Percentiles rank a stretch among this genome's conserved stretches.
phyloP scores from a whole-genome alignment of 2,329 filamentous ascomycete genomes.

The Hyphodiscus sp. region DNA sequence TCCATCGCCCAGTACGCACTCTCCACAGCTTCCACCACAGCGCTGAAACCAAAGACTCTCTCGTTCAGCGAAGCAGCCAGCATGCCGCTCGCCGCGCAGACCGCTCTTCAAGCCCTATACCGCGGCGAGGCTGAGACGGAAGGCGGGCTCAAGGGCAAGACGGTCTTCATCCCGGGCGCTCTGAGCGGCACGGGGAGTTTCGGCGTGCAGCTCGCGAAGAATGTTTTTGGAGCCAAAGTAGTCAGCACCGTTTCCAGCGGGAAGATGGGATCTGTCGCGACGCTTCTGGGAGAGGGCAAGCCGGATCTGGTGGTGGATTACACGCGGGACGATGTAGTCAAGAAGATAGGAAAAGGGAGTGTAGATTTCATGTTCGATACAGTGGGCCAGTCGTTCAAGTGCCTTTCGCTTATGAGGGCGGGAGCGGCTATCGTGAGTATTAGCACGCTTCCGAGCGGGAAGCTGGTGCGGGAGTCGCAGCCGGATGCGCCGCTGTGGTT shows the following conservation, averaged over 20 bases:
- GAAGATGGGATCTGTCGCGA: constrained; percentile 33
- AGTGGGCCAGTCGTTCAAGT: constrained; percentile 30
- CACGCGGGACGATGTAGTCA: constrained; percentile 28
- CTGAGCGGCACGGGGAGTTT: constrained; percentile 34
- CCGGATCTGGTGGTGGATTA: constrained; percentile 38
- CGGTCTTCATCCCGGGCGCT: constrained; percentile 33
- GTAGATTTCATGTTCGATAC: constrained; percentile 42
- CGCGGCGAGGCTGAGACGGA: constrained; percentile 24
- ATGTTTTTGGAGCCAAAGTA: constrained; percentile 38
- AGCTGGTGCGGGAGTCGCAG: constrained; percentile 29
- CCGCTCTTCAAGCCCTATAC: constrained; percentile 34
- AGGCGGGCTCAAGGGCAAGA: constrained; percentile 36
- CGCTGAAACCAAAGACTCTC: constrained; percentile 34
- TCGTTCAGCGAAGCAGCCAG: constrained; percentile 36
- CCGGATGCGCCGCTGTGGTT: constrained; percentile 23
- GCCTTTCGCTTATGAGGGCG: constrained; percentile 33
- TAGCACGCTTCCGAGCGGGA: constrained; percentile 30
- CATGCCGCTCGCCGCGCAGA: constrained; percentile 35
- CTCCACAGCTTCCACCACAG: constrained; percentile 28
- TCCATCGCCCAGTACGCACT: constrained; percentile 25
- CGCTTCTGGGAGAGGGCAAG: constrained; percentile 33
- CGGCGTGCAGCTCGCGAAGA: constrained; percentile 39
- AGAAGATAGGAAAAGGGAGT: constrained; percentile 28
- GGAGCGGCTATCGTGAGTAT: constrained; percentile 29
- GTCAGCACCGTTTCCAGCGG: constrained; percentile 39